Base-by-base conservation (phyloP, 164 flowering plant genomes). In the Hamamelis virginiana region DNA sequence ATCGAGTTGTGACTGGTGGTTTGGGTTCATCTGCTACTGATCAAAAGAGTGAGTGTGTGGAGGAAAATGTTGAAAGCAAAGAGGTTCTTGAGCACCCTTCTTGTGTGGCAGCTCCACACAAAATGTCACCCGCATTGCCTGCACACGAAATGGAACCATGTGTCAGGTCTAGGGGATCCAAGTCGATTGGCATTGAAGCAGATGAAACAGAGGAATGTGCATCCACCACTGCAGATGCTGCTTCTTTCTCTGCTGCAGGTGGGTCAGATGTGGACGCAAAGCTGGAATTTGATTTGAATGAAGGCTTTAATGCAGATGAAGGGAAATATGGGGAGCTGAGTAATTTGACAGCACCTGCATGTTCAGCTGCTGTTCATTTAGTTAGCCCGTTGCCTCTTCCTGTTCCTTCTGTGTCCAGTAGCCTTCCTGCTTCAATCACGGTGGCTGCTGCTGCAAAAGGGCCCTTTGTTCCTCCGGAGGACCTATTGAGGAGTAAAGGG, bases 361-460 rank as follows among this genome's bases (percentile, higher is more conserved):
- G 66, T 60, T 72, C 87, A 16, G 59, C 84, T 23, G 66, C 74
- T 61, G 59, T 78, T 66, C 81, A 75, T 64, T 14, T 81, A 23
- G 67, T 74, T 38, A 78, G 82, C 72, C 77, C 85, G 9, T 67
- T 82, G 62, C 78, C 83, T 4, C 65, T 85, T 71, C 60, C 85
- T 62, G 80, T 80, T 58, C 65, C 86, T 67, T 77, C 89, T 27
- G 33, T 75, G 18, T 50, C 89, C 18, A 70, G 65, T 62, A 59
- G 82, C 51, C 71, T 84, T 69, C 81, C 91, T 67, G 78, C 90
- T 53, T 82, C 96, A 44, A 78, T 92, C 51, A 87, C 98, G 1
- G 90, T 92, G 23, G 92, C 97, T 67, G 83, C 98, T 75, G 87
- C 98, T 61, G 96, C 97, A 18, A 95, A 89, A 72, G 93, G 97